Conservation (phyloP, 75 land plant genomes). For the Cupressus sempervirens region DNA sequence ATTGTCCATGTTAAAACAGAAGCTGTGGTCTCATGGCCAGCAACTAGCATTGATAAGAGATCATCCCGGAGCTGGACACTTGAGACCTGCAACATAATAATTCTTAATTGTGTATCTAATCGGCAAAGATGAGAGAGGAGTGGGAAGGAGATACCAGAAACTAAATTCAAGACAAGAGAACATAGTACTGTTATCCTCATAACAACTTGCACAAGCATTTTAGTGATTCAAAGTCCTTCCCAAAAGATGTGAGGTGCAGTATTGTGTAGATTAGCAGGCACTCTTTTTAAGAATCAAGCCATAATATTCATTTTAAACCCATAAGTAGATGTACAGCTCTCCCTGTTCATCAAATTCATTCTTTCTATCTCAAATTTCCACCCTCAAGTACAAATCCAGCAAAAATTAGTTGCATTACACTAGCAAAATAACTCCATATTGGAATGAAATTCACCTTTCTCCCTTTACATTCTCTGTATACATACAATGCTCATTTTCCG, state of each 20-base stretch:
- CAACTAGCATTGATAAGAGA: slow-evolving; percentile 95
- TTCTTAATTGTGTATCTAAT: background rate
- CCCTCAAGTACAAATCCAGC: background rate
- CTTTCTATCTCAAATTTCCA: background rate
- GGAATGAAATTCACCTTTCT: background rate
- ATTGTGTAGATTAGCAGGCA: background rate
- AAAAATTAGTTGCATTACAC: background rate
- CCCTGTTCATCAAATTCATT: background rate
- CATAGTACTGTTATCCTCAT: background rate
- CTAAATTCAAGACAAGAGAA: background rate
- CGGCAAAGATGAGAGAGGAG: background rate
- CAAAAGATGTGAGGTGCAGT: background rate
- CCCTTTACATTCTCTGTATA: background rate
- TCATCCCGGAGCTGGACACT: slow-evolving; percentile 92
- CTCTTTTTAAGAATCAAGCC: background rate
- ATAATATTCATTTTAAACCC: background rate
- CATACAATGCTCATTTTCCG: background rate
- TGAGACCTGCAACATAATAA: slow-evolving; percentile 57
- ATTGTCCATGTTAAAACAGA: slow-evolving; percentile 97
- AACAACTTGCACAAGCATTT: background rate
- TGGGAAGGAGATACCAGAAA: background rate
- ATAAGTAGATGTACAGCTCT: background rate
- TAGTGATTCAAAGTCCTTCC: background rate
- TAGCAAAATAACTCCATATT: background rate
- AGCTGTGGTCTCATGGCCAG: slow-evolving; percentile 98